Percentiles rank a stretch among this genome's conserved stretches.
These are phyloP conservation scores for Warburgia ugandensis DNA, from an alignment of 164 flowering plant species.

Conservation along the genomic window DNA sequence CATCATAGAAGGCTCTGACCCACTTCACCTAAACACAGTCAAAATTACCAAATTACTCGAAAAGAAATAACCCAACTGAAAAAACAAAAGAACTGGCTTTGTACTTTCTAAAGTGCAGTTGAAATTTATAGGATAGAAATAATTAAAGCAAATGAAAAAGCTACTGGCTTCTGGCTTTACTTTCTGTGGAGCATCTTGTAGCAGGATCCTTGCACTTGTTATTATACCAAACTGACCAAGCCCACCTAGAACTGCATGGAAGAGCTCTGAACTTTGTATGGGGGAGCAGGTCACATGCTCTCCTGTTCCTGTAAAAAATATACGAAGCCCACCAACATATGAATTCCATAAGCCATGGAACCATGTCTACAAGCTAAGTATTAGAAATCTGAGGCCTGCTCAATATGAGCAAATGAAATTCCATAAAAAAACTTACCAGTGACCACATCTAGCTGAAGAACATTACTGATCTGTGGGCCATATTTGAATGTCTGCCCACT, in stretches of 20 bases:
- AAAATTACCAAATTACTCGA: not conserved
- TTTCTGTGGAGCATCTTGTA: constrained; percentile 30
- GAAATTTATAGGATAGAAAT: not conserved
- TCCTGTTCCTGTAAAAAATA: constrained; percentile 23
- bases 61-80: not conserved
- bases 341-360: too few species aligned
- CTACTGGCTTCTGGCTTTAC: constrained; percentile 12
- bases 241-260: constrained; percentile 40
- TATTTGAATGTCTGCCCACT: constrained; percentile 42
- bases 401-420: not conserved
- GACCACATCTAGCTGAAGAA: constrained; percentile 33
- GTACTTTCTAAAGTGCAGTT: not conserved
- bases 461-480: constrained; percentile 47
- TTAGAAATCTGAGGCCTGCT: too few species aligned
- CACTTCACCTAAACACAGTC: constrained; percentile 23
- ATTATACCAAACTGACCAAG: constrained; percentile 52
- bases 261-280: constrained; percentile 25
- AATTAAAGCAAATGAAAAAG: not conserved
- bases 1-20: constrained; percentile 32
- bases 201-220: constrained; percentile 34
- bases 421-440: constrained; percentile 33
- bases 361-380: too few species aligned
- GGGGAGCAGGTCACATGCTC: constrained; percentile 35
- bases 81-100: not conserved
- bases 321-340: not conserved